Evolutionary conservation across 1,284 basidiomycete species (phyloP), one percentile per base, ranked within the genome.

Genomic region (Ceratobasidium sp.): DNA sequence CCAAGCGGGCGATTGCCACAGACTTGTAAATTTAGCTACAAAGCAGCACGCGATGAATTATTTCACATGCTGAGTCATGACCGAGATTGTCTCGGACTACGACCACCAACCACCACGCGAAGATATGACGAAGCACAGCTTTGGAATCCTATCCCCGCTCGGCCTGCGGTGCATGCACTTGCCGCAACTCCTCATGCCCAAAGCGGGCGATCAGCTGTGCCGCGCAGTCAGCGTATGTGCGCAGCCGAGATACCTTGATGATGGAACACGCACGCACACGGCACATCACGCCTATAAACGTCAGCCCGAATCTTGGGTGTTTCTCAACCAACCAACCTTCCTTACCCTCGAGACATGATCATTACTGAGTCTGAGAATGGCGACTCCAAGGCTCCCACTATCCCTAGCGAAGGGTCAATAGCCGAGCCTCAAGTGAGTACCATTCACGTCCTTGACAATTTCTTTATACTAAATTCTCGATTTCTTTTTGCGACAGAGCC

Each of bases 341-440:
- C 50, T 17, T 29, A 20, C 53, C n/a, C n/a, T n/a, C n/a, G n/a
- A n/a, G 25, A 55, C 32, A 55, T 55, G 53, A 55, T 55, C 32
- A 55, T 55, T 35, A 55, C 53, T 35, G 53, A 55, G 53, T 55
- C 53, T 38, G 53, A 55, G 32, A 38, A 38, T 32, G 1, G n/a
- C 17, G 53, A 55, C 27, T 55, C 53, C 32, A 55, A 55, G 25
- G 8, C 53, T 10, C 53, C 53, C 2, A 55, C 53, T 3, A 25
- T 55, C 2, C 53, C 17, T 22, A 34, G 7, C 27, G 53, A 22
- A 27, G 53, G 40, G n/a, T 55, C 53, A 38, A 35, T 38, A 35
- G 31, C 53, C 7, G n/a, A n/a, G n/a, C 53, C 53, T 17, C 34
- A n/a, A 2, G 53, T 55, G 34, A 55, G 53, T 55, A 3, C 1